Percentiles rank a stretch among this genome's conserved stretches.
Conservation (phyloP, 768 basidiomycete genomes). For the Mrakia hoshinonis region DNA sequence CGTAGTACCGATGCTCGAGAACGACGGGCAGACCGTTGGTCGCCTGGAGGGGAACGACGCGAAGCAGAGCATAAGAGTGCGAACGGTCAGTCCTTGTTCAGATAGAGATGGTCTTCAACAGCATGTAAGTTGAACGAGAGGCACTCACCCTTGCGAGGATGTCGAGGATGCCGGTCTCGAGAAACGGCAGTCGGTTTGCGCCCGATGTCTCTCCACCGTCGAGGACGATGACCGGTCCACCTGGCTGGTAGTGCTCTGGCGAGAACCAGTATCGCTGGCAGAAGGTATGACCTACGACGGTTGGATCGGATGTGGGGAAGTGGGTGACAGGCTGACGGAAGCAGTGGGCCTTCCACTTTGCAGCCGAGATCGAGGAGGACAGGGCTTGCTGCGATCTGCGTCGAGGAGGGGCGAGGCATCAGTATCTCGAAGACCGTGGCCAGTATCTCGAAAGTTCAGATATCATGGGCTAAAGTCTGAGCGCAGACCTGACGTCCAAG, state of each 20-base stretch:
- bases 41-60: slow-evolving; percentile 62
- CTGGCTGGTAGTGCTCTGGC: slow-evolving; percentile 62
- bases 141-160: slow-evolving; percentile 12
- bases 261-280: slow-evolving; percentile 89
- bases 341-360: slow-evolving; percentile 19
- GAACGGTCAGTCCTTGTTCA: not conserved
- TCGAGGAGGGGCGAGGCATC: too few species aligned
- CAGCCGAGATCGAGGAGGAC: not conserved
- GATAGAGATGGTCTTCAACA: not conserved
- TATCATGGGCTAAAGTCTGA: too few species aligned
- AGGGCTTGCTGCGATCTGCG: not conserved
- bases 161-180: slow-evolving; percentile 47
- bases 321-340: slow-evolving; percentile 24
- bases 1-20: slow-evolving; percentile 83
- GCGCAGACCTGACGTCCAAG: too few species aligned
- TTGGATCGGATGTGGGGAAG: not conserved
- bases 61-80: slow-evolving; percentile 34
- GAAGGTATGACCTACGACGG: slow-evolving; percentile 52
- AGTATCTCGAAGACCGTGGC: too few species aligned
- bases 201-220: slow-evolving; percentile 93
- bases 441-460: too few species aligned
- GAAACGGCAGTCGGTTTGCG: slow-evolving; percentile 46
- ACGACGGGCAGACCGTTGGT: slow-evolving; percentile 83
- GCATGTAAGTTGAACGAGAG: too few species aligned
- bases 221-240: slow-evolving; percentile 77